These are phyloP conservation scores for Schizophyllum amplum DNA, from an alignment of 1,284 basidiomycete genomes.

Conservation along the genomic window DNA sequence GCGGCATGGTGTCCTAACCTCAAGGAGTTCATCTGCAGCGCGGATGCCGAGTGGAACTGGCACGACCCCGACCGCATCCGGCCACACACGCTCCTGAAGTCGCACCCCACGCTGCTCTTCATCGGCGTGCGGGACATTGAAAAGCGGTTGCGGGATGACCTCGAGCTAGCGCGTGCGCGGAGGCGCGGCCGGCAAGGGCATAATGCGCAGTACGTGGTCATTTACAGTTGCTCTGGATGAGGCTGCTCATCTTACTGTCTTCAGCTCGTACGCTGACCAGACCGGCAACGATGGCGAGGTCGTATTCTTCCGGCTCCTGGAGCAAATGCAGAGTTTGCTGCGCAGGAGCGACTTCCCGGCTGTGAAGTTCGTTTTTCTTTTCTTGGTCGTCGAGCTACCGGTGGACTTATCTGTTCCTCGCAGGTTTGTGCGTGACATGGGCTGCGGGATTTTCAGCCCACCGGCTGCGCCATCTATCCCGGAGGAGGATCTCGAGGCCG, in stretches of 20 bases:
- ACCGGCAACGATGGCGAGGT: slow-evolving; percentile 26
- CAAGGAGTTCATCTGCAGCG: slow-evolving; percentile 59
- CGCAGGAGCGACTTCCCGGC: slow-evolving; percentile 51
- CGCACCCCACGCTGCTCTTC: slow-evolving; percentile 51
- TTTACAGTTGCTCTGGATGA: slow-evolving; percentile 5
- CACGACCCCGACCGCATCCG: slow-evolving; percentile 69
- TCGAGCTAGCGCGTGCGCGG: slow-evolving; percentile 12
- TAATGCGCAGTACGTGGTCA: neutral
- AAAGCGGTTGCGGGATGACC: slow-evolving; percentile 38
- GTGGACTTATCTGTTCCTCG: too few species aligned
- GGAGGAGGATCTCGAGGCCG: neutral
- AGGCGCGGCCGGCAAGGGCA: neutral
- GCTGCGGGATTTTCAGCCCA: slow-evolving; percentile 31
- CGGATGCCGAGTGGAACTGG: slow-evolving; percentile 76
- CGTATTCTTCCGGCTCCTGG: slow-evolving; percentile 55
- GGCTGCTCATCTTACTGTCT: neutral
- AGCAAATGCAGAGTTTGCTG: slow-evolving; percentile 57
- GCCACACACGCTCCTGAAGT: slow-evolving; percentile 61
- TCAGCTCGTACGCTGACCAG: slow-evolving; percentile 7
- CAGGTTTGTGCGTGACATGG: slow-evolving; percentile 40
- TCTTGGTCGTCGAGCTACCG: neutral
- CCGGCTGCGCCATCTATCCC: slow-evolving; percentile 10
- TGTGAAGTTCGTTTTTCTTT: slow-evolving; percentile 27
- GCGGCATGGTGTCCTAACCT: slow-evolving; percentile 58
- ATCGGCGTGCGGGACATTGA: slow-evolving; percentile 69